Evolutionary conservation across 2,329 filamentous ascomycete genomes (phyloP).

Genomic region (Trichoderma atrobrunneum): DNA sequence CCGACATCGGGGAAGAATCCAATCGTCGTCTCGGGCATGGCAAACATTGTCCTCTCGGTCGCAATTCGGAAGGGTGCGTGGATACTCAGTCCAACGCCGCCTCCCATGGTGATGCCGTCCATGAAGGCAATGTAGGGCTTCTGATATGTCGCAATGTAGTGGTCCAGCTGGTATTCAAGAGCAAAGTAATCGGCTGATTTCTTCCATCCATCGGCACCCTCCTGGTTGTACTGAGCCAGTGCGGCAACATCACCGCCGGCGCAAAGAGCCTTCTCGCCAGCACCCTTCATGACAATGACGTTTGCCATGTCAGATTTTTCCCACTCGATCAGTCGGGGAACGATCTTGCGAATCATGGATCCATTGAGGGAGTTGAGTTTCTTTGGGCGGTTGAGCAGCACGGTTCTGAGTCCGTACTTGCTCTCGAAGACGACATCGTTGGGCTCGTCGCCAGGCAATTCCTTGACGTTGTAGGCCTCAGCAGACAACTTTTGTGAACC

Average conservation of each 20-base stretch:
- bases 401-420: slow-evolving; percentile 82
- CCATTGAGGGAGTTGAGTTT: slow-evolving; percentile 91
- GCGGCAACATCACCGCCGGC: slow-evolving; percentile 87
- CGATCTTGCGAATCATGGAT: slow-evolving; percentile 94
- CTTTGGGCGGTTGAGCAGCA: slow-evolving; percentile 89
- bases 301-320: slow-evolving; percentile 92
- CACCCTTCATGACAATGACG: slow-evolving; percentile 86
- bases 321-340: slow-evolving; percentile 88
- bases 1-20: slow-evolving; percentile 99
- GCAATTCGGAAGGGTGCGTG: slow-evolving; percentile 96
- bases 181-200: slow-evolving; percentile 82
- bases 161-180: slow-evolving; percentile 93
- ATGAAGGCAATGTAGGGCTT: slow-evolving; percentile 96
- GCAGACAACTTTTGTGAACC: slow-evolving; percentile 34
- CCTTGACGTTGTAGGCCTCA: slow-evolving; percentile 44
- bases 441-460: slow-evolving; percentile 66
- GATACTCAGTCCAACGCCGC: slow-evolving; percentile 88
- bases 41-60: slow-evolving; percentile 91
- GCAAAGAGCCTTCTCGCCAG: slow-evolving; percentile 81
- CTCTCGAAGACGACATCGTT: slow-evolving; percentile 93
- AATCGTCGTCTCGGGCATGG: slow-evolving; percentile 98
- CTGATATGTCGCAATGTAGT: slow-evolving; percentile 86
- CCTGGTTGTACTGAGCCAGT: slow-evolving; percentile 70
- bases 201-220: slow-evolving; percentile 66
- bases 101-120: slow-evolving; percentile 98